These are phyloP conservation scores for Ceratopteris richardii DNA, from an alignment of 75 land plant genomes.

Conservation along the genomic window DNA sequence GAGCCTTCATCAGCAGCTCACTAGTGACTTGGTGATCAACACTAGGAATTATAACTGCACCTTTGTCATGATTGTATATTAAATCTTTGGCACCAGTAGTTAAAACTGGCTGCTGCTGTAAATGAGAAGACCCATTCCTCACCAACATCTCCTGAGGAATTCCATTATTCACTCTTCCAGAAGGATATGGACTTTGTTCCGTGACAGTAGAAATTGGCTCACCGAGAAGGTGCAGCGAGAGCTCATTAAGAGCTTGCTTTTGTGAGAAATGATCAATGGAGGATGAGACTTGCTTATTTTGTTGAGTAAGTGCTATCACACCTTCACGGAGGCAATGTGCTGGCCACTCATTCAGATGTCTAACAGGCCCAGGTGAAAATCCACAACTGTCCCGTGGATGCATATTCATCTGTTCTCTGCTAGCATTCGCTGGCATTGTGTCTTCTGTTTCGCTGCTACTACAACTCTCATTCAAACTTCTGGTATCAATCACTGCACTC, in stretches of 20 bases:
- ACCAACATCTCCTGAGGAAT: neutral
- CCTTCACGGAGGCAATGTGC: too few relatives aligned
- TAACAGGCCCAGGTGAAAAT: neutral
- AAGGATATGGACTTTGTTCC: too few relatives aligned
- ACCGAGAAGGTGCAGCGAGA: constrained; percentile 11
- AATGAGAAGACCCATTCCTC: neutral
- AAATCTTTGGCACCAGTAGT: too few relatives aligned
- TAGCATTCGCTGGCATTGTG: neutral
- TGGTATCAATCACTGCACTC: constrained; percentile 15
- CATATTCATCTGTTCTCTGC: too few relatives aligned
- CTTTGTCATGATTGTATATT: too few relatives aligned
- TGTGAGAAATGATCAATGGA: neutral
- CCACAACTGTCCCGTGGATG: constrained; percentile 3
- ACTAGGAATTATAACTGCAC: too few relatives aligned
- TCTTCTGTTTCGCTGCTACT: constrained; percentile 10
- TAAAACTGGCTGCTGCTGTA: neutral
- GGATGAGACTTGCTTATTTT: neutral
- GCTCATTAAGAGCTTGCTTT: constrained; percentile 11
- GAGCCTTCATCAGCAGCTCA: constrained; percentile 5
- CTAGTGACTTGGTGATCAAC: neutral
- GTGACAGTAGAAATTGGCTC: neutral
- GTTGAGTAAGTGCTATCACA: neutral
- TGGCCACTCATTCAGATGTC: too few relatives aligned
- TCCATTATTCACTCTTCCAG: too few relatives aligned
- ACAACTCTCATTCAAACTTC: constrained; percentile 11